Base-by-base conservation (phyloP, 306 rosid genomes). In the Sindora glabra region DNA sequence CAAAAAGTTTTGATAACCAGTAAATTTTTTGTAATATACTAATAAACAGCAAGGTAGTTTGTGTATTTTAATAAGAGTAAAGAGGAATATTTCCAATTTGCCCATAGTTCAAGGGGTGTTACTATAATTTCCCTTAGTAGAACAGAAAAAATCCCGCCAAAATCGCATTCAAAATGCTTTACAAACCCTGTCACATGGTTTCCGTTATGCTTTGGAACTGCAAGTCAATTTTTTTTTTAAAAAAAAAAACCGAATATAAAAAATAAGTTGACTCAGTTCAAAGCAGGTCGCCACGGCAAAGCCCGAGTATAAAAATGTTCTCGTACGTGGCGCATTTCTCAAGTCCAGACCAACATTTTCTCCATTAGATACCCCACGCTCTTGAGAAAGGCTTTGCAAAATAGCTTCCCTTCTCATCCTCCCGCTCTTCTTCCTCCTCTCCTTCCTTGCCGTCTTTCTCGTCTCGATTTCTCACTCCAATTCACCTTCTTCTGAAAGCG, bases 361-460 rank as follows among this genome's bases (percentile, higher is more conserved):
- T 34, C 39, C 47, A 14, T 24, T n/a, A 19, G 6, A 16, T 16
- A 1, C 14, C 45, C 54, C 56, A 46, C n/a, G 5, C 56, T 4
- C 29, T 23, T 36, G 36, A 56, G 21, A 4, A 10, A 6, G 10
- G 26, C 50, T 16, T 1, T 19, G 9, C 32, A 64, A 69, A 51
- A 75, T 75, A 44, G 72, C 80, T 64, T 16, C 42, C 53, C 50
- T 58, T 33, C 23, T 75, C 1, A 34, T 66, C 13, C 30, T 63
- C n/a, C 36, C 18, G 32, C 6, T 63, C 75, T 19, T 48, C 64
- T 34, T 55, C 48, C 16, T 51, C 59, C 5, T 69, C 52, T 48
- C 64, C 11, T 47, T 52, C 33, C 51, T 61, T 2, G 4, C 29
- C 4, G 14, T 5, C 42, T 25, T 41, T 37, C 37, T 57, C 36